These are phyloP conservation scores for Chondrostereum purpureum DNA, from an alignment of 1,284 basidiomycete species.

Conservation along the genomic window DNA sequence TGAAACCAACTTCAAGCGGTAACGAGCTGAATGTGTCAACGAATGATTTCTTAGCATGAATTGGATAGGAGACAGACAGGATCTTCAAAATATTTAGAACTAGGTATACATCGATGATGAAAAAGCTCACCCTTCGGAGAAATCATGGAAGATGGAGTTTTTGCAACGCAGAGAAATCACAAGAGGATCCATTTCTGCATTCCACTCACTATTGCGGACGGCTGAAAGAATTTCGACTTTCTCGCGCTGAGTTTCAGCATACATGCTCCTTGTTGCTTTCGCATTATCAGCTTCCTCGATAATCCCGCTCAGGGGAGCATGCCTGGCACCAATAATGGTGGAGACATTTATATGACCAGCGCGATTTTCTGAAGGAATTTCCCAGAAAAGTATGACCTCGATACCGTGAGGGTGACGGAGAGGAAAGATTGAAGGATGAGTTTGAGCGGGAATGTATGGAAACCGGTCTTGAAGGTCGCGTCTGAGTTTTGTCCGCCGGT, in stretches of 20 bases:
- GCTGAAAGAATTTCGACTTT: slow-evolving; percentile 59
- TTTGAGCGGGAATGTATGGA: slow-evolving; percentile 53
- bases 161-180: slow-evolving; percentile 39
- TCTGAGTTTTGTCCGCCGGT: slow-evolving; percentile 37
- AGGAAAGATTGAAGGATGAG: slow-evolving; percentile 65
- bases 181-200: slow-evolving; percentile 71
- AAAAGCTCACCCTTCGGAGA: slow-evolving; percentile 54
- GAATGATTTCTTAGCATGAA: slow-evolving; percentile 70
- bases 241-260: slow-evolving; percentile 80
- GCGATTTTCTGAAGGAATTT: slow-evolving; percentile 48
- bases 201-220: slow-evolving; percentile 70
- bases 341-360: slow-evolving; percentile 57
- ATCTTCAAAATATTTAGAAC: slow-evolving; percentile 32
- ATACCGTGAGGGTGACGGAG: slow-evolving; percentile 68
- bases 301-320: slow-evolving; percentile 53
- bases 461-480: slow-evolving; percentile 38
- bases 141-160: slow-evolving; percentile 50
- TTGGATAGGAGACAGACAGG: slow-evolving; percentile 46
- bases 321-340: slow-evolving; percentile 60
- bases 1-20: slow-evolving; percentile 41
- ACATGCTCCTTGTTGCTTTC: slow-evolving; percentile 79
- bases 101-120: too few relatives aligned
- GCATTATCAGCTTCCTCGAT: slow-evolving; percentile 51
- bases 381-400: slow-evolving; percentile 74
- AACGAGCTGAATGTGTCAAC: slow-evolving; percentile 46